Evolutionary conservation across 2,329 filamentous ascomycete species (phyloP).

Genomic region (Claviceps spartinae): DNA sequence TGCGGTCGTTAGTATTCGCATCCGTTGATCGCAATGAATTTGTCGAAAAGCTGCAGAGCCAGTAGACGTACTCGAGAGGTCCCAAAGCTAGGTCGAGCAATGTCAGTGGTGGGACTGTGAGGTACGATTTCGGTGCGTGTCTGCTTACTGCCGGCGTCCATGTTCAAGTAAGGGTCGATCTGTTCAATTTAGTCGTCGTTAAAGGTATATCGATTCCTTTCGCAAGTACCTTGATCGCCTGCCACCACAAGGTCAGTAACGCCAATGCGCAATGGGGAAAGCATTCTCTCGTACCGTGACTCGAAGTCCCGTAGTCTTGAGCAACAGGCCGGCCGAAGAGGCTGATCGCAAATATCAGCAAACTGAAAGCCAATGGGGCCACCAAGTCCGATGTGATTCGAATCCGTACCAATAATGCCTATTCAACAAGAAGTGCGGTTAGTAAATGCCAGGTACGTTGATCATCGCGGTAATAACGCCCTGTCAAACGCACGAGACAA

Average conservation of each 20-base stretch:
- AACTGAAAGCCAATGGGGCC: neutral
- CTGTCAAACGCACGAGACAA: neutral
- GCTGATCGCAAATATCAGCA: slow-evolving; percentile 25
- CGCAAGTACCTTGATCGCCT: neutral
- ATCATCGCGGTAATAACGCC: neutral
- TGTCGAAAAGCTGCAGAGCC: neutral
- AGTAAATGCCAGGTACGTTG: neutral
- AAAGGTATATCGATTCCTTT: neutral
- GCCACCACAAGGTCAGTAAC: neutral
- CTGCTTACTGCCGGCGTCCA: slow-evolving; percentile 16
- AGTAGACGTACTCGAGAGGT: slow-evolving; percentile 18
- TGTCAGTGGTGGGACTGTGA: neutral
- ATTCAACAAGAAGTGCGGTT: neutral
- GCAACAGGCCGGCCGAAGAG: slow-evolving; percentile 51
- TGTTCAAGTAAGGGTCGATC: slow-evolving; percentile 37
- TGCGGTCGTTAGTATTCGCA: slow-evolving; percentile 3
- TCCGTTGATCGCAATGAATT: no score
- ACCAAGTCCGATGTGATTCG: no score
- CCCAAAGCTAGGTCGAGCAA: slow-evolving; percentile 6
- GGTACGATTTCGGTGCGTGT: neutral
- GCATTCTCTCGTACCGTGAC: slow-evolving; percentile 10
- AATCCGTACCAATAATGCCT: slow-evolving; percentile 6
- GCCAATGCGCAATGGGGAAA: neutral
- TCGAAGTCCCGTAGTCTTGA: slow-evolving; percentile 15
- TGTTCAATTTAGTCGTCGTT: slow-evolving; percentile 4